Evolutionary conservation across 768 basidiomycete species (phyloP).

Genomic region (Macrolepiota albuminosa): DNA sequence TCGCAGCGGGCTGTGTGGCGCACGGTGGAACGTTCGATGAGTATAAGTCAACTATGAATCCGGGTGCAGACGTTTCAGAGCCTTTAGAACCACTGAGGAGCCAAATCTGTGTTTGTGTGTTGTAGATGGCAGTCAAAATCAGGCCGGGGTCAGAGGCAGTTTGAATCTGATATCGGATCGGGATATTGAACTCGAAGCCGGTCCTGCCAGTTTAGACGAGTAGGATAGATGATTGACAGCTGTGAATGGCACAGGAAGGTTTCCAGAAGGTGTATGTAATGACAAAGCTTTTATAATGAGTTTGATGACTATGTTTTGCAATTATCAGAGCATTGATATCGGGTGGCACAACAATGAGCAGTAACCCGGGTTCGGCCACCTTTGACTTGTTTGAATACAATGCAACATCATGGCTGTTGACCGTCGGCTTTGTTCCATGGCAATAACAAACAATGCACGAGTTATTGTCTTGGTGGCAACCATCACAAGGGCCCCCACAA

Average conservation of each 20-base stretch:
- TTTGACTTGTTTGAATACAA: neutral
- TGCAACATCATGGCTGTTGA: neutral
- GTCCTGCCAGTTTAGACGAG: neutral
- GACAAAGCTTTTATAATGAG: neutral
- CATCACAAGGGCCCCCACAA: neutral
- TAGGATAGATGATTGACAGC: neutral
- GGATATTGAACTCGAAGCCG: neutral
- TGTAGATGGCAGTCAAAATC: no score
- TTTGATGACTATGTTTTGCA: slow-evolving; percentile 7
- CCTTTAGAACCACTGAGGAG: neutral
- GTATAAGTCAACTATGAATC: neutral
- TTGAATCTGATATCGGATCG: neutral
- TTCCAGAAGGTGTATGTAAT: neutral
- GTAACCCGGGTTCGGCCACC: neutral
- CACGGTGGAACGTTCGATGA: neutral
- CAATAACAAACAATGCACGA: neutral
- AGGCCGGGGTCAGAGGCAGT: neutral
- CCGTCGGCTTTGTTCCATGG: neutral
- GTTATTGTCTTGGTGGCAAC: neutral
- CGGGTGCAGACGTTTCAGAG: neutral
- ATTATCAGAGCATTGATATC: neutral
- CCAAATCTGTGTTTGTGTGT: neutral
- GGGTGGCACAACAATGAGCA: neutral
- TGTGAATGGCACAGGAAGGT: neutral
- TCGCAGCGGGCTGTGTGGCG: slow-evolving; percentile 4